These are phyloP conservation scores for Hypoxylon sp. DNA, from an alignment of 2,329 filamentous ascomycete genomes.

Conservation along the genomic window DNA sequence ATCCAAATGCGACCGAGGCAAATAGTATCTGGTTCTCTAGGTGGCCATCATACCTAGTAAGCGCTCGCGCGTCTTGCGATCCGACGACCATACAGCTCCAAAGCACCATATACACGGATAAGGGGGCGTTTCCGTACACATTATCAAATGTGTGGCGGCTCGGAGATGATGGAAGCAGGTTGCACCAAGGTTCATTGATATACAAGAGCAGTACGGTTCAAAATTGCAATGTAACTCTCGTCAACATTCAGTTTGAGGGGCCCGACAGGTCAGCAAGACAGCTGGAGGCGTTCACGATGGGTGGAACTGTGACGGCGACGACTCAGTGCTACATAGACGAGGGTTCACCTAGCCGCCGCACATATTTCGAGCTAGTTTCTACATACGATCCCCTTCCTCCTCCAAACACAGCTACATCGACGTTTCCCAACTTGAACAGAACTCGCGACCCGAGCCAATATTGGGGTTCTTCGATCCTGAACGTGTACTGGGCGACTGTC, in stretches of 20 bases:
- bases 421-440: constrained; percentile 25
- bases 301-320: constrained; percentile 26
- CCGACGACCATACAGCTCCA: constrained; percentile 23
- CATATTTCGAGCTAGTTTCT: constrained; percentile 27
- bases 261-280: constrained; percentile 25
- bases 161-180: constrained; percentile 10
- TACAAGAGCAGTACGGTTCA: constrained; percentile 30
- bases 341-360: constrained; percentile 4
- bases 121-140: constrained; percentile 29
- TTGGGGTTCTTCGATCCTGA: constrained; percentile 29
- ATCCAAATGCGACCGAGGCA: constrained; percentile 33
- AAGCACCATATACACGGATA: constrained; percentile 32
- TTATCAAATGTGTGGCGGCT: constrained; percentile 28
- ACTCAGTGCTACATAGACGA: constrained; percentile 28
- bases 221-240: constrained; percentile 26
- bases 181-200: constrained; percentile 27
- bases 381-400: constrained; percentile 27
- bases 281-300: constrained; percentile 18
- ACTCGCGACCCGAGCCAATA: constrained; percentile 19
- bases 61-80: constrained; percentile 26
- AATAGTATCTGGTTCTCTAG: constrained; percentile 34
- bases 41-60: constrained; percentile 35
- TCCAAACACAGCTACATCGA: background rate
- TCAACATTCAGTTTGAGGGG: constrained; percentile 30
- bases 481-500: constrained; percentile 29